Evolutionary conservation across 495 filamentous ascomycete species (phyloP).

Genomic region (Opeltia flavorubescens): DNA sequence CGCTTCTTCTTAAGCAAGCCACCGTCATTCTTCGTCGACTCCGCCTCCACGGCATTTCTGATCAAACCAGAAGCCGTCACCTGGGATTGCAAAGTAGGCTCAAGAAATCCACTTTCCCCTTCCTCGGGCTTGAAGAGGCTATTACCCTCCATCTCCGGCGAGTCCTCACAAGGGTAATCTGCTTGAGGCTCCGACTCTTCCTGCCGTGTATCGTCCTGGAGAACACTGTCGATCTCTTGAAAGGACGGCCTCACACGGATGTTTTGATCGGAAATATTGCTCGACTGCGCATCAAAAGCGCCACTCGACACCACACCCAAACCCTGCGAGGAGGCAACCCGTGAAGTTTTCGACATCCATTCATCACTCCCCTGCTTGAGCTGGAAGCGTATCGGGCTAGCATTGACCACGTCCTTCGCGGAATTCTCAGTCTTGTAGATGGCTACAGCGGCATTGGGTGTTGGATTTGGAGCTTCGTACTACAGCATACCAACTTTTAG

Average conservation of each 20-base stretch:
- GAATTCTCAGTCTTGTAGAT: conserved; percentile 24
- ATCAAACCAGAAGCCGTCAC: no score
- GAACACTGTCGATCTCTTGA: neutral
- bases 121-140: no score
- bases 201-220: neutral
- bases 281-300: neutral
- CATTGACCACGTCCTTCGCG: conserved; percentile 22
- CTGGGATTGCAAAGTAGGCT: no score
- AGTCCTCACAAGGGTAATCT: neutral
- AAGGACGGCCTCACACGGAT: neutral
- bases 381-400: conserved; percentile 25
- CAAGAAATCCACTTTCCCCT: no score
- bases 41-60: no score
- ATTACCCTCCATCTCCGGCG: no score
- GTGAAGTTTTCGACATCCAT: neutral
- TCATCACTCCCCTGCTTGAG: conserved; percentile 1
- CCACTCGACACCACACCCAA: neutral
- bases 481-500: conserved; percentile 3
- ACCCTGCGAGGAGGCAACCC: neutral
- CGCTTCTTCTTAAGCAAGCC: no score
- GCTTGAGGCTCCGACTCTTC: neutral
- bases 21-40: no score
- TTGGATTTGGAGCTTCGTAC: conserved; percentile 23
- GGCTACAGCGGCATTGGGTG: conserved; percentile 24
- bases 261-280: neutral